Evolutionary conservation across 2,329 filamentous ascomycete genomes (phyloP).

Genomic region (Falciphora oryzae): DNA sequence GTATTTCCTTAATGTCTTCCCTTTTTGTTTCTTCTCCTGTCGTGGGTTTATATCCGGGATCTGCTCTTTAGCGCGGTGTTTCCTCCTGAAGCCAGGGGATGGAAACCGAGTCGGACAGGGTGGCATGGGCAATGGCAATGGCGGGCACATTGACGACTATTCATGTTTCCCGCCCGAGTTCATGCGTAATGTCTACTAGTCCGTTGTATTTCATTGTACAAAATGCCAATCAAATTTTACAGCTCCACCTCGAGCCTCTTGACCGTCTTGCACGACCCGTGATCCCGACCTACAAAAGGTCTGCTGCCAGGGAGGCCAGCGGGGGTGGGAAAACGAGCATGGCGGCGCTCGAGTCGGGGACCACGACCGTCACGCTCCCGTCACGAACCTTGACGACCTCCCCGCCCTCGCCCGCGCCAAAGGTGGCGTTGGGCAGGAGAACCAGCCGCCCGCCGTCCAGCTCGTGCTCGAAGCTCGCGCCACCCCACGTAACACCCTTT

Average conservation of each 20-base stretch:
- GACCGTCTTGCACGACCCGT: background rate
- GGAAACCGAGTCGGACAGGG: background rate
- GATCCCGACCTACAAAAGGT: background rate
- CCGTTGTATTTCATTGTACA: background rate
- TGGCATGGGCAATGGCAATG: too few species aligned
- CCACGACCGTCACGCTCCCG: constrained; percentile 21
- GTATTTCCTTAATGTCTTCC: background rate
- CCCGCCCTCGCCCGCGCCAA: constrained; percentile 21
- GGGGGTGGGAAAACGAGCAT: constrained; percentile 19
- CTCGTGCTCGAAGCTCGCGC: constrained; percentile 56
- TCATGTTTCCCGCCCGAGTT: too few species aligned
- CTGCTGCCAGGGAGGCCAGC: too few species aligned
- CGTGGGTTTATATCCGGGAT: background rate
- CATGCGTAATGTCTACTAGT: too few species aligned
- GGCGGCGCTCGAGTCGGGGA: constrained; percentile 38
- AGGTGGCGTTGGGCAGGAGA: constrained; percentile 47
- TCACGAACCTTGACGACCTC: constrained; percentile 24
- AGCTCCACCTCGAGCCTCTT: background rate
- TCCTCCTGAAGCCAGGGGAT: background rate
- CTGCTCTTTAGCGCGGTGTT: background rate
- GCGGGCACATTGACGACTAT: too few species aligned
- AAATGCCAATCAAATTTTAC: background rate
- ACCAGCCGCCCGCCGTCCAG: constrained; percentile 48
- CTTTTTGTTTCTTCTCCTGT: background rate
- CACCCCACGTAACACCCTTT: constrained; percentile 56